phyloP scores from a whole-genome alignment of 208 protist species.

The Trypanosoma theileri region DNA sequence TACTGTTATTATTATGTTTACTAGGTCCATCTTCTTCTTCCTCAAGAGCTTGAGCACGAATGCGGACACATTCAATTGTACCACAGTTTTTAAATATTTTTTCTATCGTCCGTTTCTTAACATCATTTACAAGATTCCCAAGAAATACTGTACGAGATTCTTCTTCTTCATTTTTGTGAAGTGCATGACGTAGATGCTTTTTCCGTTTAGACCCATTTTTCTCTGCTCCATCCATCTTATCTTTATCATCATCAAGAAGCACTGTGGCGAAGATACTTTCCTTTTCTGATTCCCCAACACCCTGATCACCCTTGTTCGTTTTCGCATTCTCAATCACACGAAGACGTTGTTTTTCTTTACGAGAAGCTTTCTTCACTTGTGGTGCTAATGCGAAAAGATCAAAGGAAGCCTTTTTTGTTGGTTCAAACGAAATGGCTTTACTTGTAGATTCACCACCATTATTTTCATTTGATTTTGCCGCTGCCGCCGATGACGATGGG shows the following conservation, averaged over 20 bases:
- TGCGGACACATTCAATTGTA: slow-evolving; percentile 68
- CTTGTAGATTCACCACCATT: background rate
- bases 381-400: slow-evolving; percentile 83
- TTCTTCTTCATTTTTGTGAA: slow-evolving; percentile 84
- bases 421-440: slow-evolving; percentile 35
- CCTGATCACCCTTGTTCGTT: slow-evolving; percentile 27
- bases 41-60: slow-evolving; percentile 79
- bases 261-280: slow-evolving; percentile 47
- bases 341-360: slow-evolving; percentile 70
- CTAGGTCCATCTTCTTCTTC: background rate
- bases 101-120: slow-evolving; percentile 59
- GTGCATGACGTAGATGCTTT: slow-evolving; percentile 70
- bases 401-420: slow-evolving; percentile 65
- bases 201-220: slow-evolving; percentile 29
- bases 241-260: slow-evolving; percentile 41
- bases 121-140: slow-evolving; percentile 88
- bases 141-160: slow-evolving; percentile 89
- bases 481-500: slow-evolving; percentile 14
- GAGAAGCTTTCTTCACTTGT: slow-evolving; percentile 81
- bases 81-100: slow-evolving; percentile 84
- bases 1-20: background rate
- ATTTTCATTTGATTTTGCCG: background rate
- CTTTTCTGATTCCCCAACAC: background rate
- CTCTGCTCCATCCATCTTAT: slow-evolving; percentile 26
- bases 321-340: slow-evolving; percentile 26